phyloP scores from a whole-genome alignment of 2,329 filamentous ascomycete species.

The Colletotrichum tanaceti region DNA sequence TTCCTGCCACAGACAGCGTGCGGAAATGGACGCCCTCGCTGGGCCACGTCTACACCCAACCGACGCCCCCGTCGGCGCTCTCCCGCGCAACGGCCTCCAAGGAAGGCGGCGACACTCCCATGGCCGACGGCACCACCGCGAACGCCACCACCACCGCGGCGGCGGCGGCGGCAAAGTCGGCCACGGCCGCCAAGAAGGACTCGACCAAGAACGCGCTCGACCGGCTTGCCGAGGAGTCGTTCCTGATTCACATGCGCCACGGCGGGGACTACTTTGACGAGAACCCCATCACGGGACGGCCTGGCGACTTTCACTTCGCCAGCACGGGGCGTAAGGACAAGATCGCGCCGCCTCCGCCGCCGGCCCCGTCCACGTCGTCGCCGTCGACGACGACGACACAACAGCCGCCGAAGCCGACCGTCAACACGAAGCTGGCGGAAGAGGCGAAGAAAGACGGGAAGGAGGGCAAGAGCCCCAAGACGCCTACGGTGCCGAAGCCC shows the following conservation, averaged over 20 bases:
- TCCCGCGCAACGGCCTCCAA: slow-evolving; percentile 50
- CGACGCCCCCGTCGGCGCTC: slow-evolving; percentile 44
- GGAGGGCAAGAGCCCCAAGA: slow-evolving; percentile 58
- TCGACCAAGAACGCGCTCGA: slow-evolving; percentile 55
- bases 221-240: slow-evolving; percentile 67
- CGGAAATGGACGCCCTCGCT: slow-evolving; percentile 66
- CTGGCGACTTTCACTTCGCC: slow-evolving; percentile 73
- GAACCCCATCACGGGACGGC: slow-evolving; percentile 74
- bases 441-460: slow-evolving; percentile 59
- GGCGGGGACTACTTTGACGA: slow-evolving; percentile 76
- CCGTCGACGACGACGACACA: slow-evolving; percentile 11
- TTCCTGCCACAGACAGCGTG: slow-evolving; percentile 62
- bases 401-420: slow-evolving; percentile 44
- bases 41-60: slow-evolving; percentile 63
- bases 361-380: not conserved
- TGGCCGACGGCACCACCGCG: slow-evolving; percentile 52
- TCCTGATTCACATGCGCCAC: slow-evolving; percentile 67
- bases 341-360: slow-evolving; percentile 41
- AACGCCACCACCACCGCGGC: not conserved
- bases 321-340: slow-evolving; percentile 68
- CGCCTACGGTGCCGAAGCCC: slow-evolving; percentile 55
- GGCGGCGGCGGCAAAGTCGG: slow-evolving; percentile 42
- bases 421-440: slow-evolving; percentile 58
- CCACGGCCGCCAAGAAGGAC: slow-evolving; percentile 50
- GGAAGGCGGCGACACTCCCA: slow-evolving; percentile 56